Conservation (phyloP, 2,329 filamentous ascomycete species). For the Colletotrichum musae region DNA sequence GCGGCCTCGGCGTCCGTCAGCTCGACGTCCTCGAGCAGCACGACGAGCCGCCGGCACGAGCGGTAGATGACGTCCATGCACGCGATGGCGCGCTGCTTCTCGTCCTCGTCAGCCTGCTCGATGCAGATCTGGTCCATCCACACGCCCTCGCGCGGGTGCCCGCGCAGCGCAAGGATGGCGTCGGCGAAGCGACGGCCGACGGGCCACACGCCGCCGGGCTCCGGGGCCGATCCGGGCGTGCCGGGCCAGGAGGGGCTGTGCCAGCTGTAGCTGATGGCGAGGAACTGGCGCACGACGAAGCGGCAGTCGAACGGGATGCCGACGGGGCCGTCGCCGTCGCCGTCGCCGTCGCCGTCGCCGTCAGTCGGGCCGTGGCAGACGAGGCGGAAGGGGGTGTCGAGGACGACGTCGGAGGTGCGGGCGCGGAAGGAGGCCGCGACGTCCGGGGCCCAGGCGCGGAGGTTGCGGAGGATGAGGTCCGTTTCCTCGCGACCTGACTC, state of each 20-base stretch:
- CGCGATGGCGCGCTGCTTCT: constrained; percentile 41
- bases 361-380: background rate
- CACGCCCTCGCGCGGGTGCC: constrained; percentile 10
- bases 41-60: constrained; percentile 21
- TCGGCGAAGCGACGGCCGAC: constrained; percentile 16
- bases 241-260: constrained; percentile 18
- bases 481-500: background rate
- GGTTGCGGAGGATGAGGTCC: background rate
- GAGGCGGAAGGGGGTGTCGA: constrained; percentile 25
- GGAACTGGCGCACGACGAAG: constrained; percentile 6
- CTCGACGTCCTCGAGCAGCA: constrained; percentile 29
- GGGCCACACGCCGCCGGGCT: constrained; percentile 18
- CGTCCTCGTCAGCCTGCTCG: constrained; percentile 53
- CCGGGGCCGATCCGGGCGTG: background rate
- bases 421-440: constrained; percentile 37
- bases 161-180: constrained; percentile 10
- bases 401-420: constrained; percentile 4
- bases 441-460: background rate
- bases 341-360: too few species aligned
- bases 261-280: constrained; percentile 32
- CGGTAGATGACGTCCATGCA: constrained; percentile 30
- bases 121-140: constrained; percentile 60
- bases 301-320: background rate
- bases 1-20: constrained; percentile 7
- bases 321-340: too few species aligned